Percentiles rank a stretch among this genome's conserved stretches.
Evolutionary conservation across 2,329 filamentous ascomycete genomes (phyloP).

Genomic region (Clarireedia paspali): DNA sequence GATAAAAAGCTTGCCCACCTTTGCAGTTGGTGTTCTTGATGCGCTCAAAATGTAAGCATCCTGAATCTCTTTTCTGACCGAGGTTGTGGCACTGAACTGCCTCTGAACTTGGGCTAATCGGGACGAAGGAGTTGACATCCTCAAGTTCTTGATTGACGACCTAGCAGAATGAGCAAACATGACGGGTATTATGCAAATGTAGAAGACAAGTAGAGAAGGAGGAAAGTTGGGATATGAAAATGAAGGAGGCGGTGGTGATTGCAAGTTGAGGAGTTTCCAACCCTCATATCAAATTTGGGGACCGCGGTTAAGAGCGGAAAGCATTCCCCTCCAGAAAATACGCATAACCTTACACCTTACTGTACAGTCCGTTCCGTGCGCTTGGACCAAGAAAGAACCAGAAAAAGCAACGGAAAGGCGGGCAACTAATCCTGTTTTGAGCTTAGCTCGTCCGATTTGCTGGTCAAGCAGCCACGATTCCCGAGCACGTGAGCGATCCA

Average conservation of each 20-base stretch:
- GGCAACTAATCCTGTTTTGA: not conserved
- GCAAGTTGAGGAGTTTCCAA: no score
- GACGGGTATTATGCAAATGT: conserved; percentile 8
- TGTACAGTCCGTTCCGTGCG: not conserved
- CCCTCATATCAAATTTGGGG: not conserved
- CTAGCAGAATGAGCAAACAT: conserved; percentile 28
- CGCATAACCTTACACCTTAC: no score
- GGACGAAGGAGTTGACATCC: conserved; percentile 17
- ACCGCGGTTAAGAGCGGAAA: conserved; percentile 5
- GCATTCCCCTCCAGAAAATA: not conserved
- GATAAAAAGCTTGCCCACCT: conserved; percentile 43
- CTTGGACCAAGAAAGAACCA: not conserved
- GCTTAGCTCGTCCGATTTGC: not conserved
- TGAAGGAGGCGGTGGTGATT: not conserved
- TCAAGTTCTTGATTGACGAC: conserved; percentile 18
- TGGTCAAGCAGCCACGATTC: no score
- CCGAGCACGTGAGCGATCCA: not conserved
- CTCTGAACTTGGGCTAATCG: conserved; percentile 39
- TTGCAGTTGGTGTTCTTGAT: conserved; percentile 80
- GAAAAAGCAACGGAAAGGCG: not conserved
- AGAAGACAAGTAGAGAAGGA: not conserved
- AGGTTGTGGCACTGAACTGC: conserved; percentile 43
- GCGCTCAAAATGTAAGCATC: conserved; percentile 94
- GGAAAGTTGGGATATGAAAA: not conserved
- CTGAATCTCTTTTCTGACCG: conserved; percentile 58